phyloP scores from a whole-genome alignment of 768 basidiomycete species.

The Xerocomus potaroensis region DNA sequence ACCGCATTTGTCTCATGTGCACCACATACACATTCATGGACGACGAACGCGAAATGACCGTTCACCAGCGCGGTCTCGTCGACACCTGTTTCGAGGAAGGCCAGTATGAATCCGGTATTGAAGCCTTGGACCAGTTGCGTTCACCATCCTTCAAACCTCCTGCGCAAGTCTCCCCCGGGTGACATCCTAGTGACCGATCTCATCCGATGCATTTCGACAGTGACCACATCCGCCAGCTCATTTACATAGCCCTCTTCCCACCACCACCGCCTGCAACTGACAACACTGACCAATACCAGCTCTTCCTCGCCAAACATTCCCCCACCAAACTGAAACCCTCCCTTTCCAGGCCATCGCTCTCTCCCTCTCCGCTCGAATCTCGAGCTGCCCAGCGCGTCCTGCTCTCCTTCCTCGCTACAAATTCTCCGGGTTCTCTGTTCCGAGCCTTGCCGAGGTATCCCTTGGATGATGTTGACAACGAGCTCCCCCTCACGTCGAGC shows the following conservation, averaged over 20 bases:
- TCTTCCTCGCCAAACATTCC: slow-evolving; percentile 37
- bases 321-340: slow-evolving; percentile 46
- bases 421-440: slow-evolving; percentile 48
- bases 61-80: slow-evolving; percentile 51
- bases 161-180: slow-evolving; percentile 39
- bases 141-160: slow-evolving; percentile 54
- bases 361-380: slow-evolving; percentile 44
- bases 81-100: slow-evolving; percentile 76
- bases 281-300: slow-evolving; percentile 17
- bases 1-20: slow-evolving; percentile 25
- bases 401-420: slow-evolving; percentile 52
- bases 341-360: slow-evolving; percentile 37
- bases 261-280: slow-evolving; percentile 25
- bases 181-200: slow-evolving; percentile 9
- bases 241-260: slow-evolving; percentile 69
- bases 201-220: slow-evolving; percentile 34
- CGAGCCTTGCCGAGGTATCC: slow-evolving; percentile 53
- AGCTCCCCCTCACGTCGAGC: background rate
- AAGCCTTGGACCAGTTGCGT: slow-evolving; percentile 57
- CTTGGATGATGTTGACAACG: slow-evolving; percentile 11
- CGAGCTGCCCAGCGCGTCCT: slow-evolving; percentile 51
- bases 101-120: slow-evolving; percentile 67
- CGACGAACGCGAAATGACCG: slow-evolving; percentile 42
- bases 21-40: slow-evolving; percentile 5
- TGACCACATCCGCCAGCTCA: slow-evolving; percentile 59